Percentiles rank a stretch among this genome's conserved stretches.
These are phyloP conservation scores for Exophiala spinifera DNA, from an alignment of 2,329 filamentous ascomycete species.

Conservation along the genomic window DNA sequence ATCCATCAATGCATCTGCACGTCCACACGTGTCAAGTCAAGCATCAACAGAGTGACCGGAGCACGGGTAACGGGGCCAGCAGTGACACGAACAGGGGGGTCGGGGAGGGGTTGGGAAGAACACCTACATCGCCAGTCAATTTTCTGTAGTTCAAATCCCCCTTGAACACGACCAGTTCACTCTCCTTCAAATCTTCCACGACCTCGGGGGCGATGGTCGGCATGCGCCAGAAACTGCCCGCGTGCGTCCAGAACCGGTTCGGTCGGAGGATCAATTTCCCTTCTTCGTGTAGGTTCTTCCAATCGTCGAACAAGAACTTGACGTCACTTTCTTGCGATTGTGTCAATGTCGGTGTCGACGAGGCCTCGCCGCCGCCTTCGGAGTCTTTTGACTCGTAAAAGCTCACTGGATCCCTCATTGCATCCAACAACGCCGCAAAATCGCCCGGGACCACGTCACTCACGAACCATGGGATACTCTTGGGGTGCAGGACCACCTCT, in stretches of 20 bases:
- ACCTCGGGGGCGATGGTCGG: conserved; percentile 66
- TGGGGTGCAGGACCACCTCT: conserved; percentile 82
- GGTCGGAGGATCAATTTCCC: conserved; percentile 79
- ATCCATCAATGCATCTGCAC: no score
- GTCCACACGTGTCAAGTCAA: no score
- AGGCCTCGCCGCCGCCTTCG: conserved; percentile 47
- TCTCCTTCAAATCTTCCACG: conserved; percentile 72
- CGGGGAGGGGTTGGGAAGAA: background rate
- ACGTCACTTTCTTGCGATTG: conserved; percentile 63
- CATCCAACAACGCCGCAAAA: conserved; percentile 76
- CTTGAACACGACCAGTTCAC: conserved; percentile 92
- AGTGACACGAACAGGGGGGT: no score
- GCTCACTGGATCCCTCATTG: conserved; percentile 68
- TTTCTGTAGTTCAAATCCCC: conserved; percentile 97
- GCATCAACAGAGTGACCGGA: no score
- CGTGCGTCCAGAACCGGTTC: conserved; percentile 87
- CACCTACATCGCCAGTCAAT: conserved; percentile 77
- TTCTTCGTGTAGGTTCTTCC: conserved; percentile 75
- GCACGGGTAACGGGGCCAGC: no score
- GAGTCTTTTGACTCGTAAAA: conserved; percentile 84
- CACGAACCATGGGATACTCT: conserved; percentile 96
- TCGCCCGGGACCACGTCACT: conserved; percentile 88
- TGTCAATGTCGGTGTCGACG: conserved; percentile 47
- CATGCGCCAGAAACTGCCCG: conserved; percentile 84
- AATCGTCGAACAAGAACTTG: conserved; percentile 75